Conservation (phyloP, 305 asterid genomes). For the Fraxinus floribunda region DNA sequence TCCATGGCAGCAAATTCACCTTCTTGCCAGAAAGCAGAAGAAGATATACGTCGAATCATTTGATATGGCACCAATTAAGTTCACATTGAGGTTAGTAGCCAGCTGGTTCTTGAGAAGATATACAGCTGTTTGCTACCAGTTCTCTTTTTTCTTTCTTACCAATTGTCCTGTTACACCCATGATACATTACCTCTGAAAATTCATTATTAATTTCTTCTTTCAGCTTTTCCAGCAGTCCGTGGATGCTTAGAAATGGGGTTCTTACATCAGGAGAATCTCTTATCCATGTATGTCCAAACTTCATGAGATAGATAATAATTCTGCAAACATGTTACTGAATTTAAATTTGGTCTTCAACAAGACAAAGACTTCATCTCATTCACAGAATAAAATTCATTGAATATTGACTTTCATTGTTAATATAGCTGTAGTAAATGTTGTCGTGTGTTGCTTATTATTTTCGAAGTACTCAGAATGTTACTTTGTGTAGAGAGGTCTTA, state of each 20-base stretch:
- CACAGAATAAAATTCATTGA: not conserved
- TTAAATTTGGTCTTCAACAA: not conserved
- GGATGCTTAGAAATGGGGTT: conserved; percentile 88
- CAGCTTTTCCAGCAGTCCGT: conserved; percentile 98
- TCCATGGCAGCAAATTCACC: conserved; percentile 96
- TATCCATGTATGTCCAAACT: conserved; percentile 70
- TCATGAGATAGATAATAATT: conserved; percentile 18
- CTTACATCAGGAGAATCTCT: conserved; percentile 92
- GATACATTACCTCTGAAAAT: conserved; percentile 10
- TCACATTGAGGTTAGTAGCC: conserved; percentile 73
- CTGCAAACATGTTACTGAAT: conserved; percentile 13
- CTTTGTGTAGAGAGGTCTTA: conserved; percentile 78
- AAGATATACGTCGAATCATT: conserved; percentile 84
- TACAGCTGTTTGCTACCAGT: conserved; percentile 4
- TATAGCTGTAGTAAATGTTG: conserved; percentile 2
- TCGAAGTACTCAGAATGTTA: conserved; percentile 15
- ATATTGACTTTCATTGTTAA: conserved; percentile 11
- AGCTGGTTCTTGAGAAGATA: conserved; percentile 8
- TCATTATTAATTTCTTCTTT: conserved; percentile 28
- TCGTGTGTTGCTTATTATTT: conserved; percentile 6
- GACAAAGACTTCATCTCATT: not conserved
- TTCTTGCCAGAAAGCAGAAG: conserved; percentile 69
- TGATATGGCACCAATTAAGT: conserved; percentile 77
- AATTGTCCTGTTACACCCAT: conserved; percentile 20
- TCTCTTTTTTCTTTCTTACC: not conserved